Evolutionary conservation across 1,139 yeast genomes (phyloP), one percentile per base, ranked within the genome.

Genomic region (Zygoascus sp.): DNA sequence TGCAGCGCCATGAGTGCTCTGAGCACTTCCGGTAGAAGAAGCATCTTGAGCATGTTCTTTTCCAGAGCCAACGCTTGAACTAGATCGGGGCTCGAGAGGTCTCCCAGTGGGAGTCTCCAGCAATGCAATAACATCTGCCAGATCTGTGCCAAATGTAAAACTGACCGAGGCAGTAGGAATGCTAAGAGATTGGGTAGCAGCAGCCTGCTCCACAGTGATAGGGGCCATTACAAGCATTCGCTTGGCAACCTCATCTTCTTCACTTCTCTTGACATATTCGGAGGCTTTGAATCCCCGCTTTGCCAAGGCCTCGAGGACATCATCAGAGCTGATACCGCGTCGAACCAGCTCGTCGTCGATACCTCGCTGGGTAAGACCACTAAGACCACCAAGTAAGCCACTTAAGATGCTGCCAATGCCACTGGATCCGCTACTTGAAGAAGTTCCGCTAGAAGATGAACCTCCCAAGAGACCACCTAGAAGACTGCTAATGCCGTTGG

Each of bases 41-140:
- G n/a, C n/a, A n/a, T n/a, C n/a, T n/a, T n/a, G n/a, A n/a, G n/a
- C n/a, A n/a, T n/a, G n/a, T n/a, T n/a, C n/a, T n/a, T n/a, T n/a
- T n/a, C n/a, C n/a, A n/a, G n/a, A n/a, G n/a, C n/a, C n/a, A n/a
- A n/a, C 27, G 22, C 39, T 20, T 21, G 11, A 15, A 27, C 13
- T 35, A 21, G 27, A 10, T 13, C 39, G 39, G 39, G 39, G 39
- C 39, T 25, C 20, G 39, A 21, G 39, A 35, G 39, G 39, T 27
- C 39, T 35, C 23, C 39, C 25, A 15, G 39, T 35, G 6, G 39
- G 39, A 9, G 25, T 35, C 11, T 25, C 17, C 39, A 35, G 25
- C 15, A 16, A 20, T 6, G 39, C 39, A 10, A 35, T 35, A 21
- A 35, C 8, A 3, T 19, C 15, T 3, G 15, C 25, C 25, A 35